A percentile compares a stretch with the other conserved stretches of the same genome.
Evolutionary conservation across 345 rosid genomes (phyloP).

Genomic region (Adansonia digitata): DNA sequence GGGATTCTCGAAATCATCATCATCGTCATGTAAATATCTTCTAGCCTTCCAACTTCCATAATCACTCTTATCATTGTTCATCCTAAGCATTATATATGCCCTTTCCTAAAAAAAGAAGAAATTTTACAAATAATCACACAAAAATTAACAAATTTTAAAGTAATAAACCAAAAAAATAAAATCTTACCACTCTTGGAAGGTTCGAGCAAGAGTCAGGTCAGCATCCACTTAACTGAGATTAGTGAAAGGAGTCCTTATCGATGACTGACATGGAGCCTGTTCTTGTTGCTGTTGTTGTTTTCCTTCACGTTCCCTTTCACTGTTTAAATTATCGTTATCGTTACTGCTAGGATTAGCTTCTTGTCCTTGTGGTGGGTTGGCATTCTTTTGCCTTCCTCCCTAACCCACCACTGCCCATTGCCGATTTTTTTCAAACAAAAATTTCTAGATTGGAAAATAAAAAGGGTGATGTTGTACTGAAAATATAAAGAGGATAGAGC

Average conservation of each 20-base stretch:
- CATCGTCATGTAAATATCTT: slow-evolving; percentile 48
- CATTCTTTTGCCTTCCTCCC: slow-evolving; percentile 3
- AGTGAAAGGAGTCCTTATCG: slow-evolving; percentile 71
- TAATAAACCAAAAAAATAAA: background rate
- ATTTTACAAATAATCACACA: background rate
- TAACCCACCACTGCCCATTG: too few relatives aligned
- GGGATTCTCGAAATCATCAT: slow-evolving; percentile 58
- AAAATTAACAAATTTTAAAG: background rate
- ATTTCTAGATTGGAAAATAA: background rate
- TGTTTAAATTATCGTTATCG: slow-evolving; percentile 8
- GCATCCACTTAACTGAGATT: slow-evolving; percentile 77
- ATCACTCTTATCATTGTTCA: slow-evolving; percentile 60
- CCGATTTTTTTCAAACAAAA: slow-evolving; percentile 13
- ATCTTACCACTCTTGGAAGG: slow-evolving; percentile 76
- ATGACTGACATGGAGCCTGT: slow-evolving; percentile 25
- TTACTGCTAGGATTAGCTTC: slow-evolving; percentile 27
- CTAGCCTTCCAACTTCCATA: slow-evolving; percentile 85
- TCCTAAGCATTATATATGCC: slow-evolving; percentile 80
- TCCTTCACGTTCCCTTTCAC: slow-evolving; percentile 24
- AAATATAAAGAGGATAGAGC: background rate
- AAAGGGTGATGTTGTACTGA: background rate
- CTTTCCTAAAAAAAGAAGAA: slow-evolving; percentile 44
- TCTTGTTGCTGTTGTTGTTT: slow-evolving; percentile 20
- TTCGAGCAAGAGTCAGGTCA: slow-evolving; percentile 85
- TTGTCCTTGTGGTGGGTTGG: slow-evolving; percentile 16